A percentile compares a stretch with the other conserved stretches of the same genome.
Conservation (phyloP, 2,329 filamentous ascomycete genomes). For the Paracoccidioides brasiliensis region DNA sequence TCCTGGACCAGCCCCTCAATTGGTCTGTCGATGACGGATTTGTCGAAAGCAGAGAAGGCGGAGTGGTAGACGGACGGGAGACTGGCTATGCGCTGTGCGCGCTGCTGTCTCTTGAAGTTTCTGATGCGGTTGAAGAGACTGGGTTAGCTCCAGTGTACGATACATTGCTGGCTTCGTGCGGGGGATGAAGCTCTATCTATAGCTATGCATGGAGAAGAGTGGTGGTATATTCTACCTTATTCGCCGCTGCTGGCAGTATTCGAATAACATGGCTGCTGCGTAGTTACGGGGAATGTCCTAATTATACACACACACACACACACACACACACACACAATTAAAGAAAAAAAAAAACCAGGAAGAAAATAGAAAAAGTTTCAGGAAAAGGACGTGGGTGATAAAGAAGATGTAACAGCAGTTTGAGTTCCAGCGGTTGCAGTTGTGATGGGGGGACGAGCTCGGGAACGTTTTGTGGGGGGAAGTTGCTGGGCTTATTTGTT, state of each 20-base stretch:
- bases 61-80: conserved; percentile 54
- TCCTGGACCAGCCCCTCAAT: conserved; percentile 67
- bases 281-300: not conserved
- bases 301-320: not conserved
- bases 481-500: no score
- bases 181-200: not conserved
- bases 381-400: no score
- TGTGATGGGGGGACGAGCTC: no score
- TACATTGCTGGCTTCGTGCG: not conserved
- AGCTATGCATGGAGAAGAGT: not conserved
- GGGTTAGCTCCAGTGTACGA: not conserved
- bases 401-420: no score
- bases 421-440: no score
- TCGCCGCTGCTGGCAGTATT: conserved; percentile 57
- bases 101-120: conserved; percentile 65
- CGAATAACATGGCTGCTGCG: conserved; percentile 34
- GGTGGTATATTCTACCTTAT: conserved; percentile 46
- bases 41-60: conserved; percentile 52
- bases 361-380: no score
- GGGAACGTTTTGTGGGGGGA: no score
- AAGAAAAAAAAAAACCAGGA: no score
- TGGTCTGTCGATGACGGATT: conserved; percentile 54
- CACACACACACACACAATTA: no score
- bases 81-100: conserved; percentile 53
- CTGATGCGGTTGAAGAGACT: conserved; percentile 33